These are phyloP conservation scores for Trichoderma asperellum DNA, from an alignment of 2,329 filamentous ascomycete species.

Conservation along the genomic window DNA sequence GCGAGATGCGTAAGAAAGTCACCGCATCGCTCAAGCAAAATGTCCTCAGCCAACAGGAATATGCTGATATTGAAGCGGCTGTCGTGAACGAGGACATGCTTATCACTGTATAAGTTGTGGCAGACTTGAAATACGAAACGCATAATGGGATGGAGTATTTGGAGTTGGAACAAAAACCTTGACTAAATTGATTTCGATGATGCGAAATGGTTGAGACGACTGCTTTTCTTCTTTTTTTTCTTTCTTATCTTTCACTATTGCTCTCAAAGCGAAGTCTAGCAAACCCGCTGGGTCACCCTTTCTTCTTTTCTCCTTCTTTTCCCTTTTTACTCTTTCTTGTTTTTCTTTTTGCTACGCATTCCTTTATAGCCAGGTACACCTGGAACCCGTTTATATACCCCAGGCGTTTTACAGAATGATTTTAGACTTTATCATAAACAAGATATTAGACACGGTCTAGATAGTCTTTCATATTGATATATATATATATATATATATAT, in stretches of 20 bases:
- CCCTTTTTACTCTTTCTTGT: not conserved
- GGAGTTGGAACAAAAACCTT: constrained; percentile 21
- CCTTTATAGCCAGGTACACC: not conserved
- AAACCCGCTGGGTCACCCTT: not conserved
- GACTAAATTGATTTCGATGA: not conserved
- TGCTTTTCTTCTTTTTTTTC: not conserved
- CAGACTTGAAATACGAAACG: not conserved
- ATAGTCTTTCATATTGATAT: not conserved
- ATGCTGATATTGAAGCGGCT: constrained; percentile 31
- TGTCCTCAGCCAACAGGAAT: constrained; percentile 36
- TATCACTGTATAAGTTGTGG: constrained; percentile 13
- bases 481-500: constrained; percentile 5
- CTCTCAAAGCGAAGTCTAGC: not conserved
- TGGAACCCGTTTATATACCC: constrained; percentile 36
- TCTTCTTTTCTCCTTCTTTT: not conserved
- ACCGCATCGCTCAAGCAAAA: constrained; percentile 41
- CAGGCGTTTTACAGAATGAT: constrained; percentile 38
- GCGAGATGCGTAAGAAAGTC: constrained; percentile 62
- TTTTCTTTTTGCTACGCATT: not conserved
- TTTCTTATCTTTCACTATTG: not conserved
- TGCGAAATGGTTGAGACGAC: not conserved
- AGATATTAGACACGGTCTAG: constrained; percentile 12
- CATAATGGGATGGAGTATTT: not conserved
- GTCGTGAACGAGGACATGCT: constrained; percentile 34
- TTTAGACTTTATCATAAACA: not conserved